Percentiles rank a stretch among this genome's conserved stretches.
Evolutionary conservation across 768 basidiomycete genomes (phyloP).

Genomic region (Hericium erinaceus): DNA sequence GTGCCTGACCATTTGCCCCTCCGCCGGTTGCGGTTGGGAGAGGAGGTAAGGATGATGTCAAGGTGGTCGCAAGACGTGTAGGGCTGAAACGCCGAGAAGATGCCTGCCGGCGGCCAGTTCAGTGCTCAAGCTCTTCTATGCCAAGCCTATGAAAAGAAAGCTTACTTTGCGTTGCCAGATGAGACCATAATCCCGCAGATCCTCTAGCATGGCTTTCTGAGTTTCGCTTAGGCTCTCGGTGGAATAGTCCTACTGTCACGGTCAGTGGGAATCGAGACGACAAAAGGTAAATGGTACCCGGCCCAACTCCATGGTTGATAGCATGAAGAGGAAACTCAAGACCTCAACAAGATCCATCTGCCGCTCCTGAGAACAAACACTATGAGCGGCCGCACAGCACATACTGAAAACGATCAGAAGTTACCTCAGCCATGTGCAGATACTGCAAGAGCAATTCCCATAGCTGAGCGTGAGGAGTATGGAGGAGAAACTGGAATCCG

Average conservation of each 20-base stretch:
- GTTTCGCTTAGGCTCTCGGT: constrained; percentile 70
- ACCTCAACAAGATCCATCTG: constrained; percentile 92
- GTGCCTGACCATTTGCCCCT: constrained; percentile 46
- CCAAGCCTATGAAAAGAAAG: neutral
- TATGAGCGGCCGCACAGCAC: neutral
- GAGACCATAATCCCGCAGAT: constrained; percentile 90
- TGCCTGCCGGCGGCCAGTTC: constrained; percentile 31
- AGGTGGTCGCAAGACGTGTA: constrained; percentile 87
- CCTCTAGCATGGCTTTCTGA: constrained; percentile 81
- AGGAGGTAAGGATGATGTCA: constrained; percentile 84
- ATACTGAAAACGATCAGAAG: constrained; percentile 9
- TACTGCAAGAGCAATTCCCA: constrained; percentile 94
- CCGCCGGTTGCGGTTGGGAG: constrained; percentile 53
- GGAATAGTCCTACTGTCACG: constrained; percentile 67
- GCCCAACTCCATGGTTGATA: constrained; percentile 93
- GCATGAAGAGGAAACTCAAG: constrained; percentile 90
- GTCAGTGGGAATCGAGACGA: constrained; percentile 7
- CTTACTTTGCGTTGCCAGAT: constrained; percentile 75
- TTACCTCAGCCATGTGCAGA: constrained; percentile 74
- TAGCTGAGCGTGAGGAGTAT: constrained; percentile 88
- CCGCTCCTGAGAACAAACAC: constrained; percentile 45
- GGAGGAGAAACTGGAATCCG: constrained; percentile 94
- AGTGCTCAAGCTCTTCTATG: neutral
- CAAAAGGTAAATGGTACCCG: constrained; percentile 39
- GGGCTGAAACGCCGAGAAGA: constrained; percentile 82